A percentile compares a stretch with the other conserved stretches of the same genome.
Conservation (phyloP, 345 rosid genomes). For the Salix brachista region DNA sequence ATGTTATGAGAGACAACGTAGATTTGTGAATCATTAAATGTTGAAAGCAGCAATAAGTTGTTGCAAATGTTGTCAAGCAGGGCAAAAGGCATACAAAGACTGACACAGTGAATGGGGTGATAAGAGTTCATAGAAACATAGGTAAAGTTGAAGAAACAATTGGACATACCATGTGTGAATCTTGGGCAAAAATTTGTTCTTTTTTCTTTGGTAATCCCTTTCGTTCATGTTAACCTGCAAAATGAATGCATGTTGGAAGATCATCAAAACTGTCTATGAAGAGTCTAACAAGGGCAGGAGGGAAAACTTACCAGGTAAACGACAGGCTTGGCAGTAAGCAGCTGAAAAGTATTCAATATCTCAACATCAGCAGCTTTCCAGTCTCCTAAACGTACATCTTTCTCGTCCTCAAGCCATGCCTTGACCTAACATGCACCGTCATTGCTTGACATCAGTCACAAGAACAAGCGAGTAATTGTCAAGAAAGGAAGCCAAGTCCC, state of each 20-base stretch:
- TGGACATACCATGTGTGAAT: slow-evolving; percentile 84
- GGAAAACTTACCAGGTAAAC: slow-evolving; percentile 71
- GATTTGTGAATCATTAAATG: too few relatives aligned
- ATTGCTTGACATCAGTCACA: slow-evolving; percentile 6
- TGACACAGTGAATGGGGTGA: neutral
- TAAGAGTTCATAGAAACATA: neutral
- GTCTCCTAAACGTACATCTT: slow-evolving; percentile 89
- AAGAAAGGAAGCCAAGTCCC: neutral
- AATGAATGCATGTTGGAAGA: neutral
- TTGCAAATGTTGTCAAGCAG: neutral
- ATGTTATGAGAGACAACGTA: too few relatives aligned
- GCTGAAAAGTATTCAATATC: slow-evolving; percentile 83
- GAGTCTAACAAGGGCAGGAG: too few relatives aligned
- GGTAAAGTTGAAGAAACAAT: neutral
- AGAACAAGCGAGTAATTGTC: neutral
- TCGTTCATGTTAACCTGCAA: slow-evolving; percentile 92
- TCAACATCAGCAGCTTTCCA: slow-evolving; percentile 97
- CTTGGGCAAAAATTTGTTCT: slow-evolving; percentile 94
- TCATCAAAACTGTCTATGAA: neutral
- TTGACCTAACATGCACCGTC: slow-evolving; percentile 49
- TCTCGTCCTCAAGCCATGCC: slow-evolving; percentile 75
- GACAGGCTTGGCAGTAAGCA: slow-evolving; percentile 96
- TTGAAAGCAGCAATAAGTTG: too few relatives aligned
- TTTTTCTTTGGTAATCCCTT: slow-evolving; percentile 92
- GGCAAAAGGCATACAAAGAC: neutral